Conservation (phyloP, 2,329 filamentous ascomycete genomes). For the Aspergillus fischeri region DNA sequence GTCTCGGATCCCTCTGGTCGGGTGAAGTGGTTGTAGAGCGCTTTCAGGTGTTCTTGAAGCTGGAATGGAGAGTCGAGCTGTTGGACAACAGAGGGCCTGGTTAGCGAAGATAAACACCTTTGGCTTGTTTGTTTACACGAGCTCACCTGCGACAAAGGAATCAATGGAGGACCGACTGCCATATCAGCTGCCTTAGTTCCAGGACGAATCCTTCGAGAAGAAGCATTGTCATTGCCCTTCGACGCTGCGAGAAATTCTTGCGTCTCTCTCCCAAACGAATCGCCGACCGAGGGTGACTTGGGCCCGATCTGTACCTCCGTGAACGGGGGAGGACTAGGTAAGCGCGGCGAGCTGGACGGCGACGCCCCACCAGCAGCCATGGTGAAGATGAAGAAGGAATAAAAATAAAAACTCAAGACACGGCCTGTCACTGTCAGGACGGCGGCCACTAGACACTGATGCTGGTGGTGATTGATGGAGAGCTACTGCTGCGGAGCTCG, state of each 20-base stretch:
- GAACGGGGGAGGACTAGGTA: slow-evolving; percentile 90
- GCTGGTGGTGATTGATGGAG: slow-evolving; percentile 11
- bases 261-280: slow-evolving; percentile 57
- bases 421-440: not conserved
- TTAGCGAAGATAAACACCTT: slow-evolving; percentile 7
- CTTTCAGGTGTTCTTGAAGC: slow-evolving; percentile 93
- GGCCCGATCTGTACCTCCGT: slow-evolving; percentile 89
- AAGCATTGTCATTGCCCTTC: slow-evolving; percentile 64
- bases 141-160: slow-evolving; percentile 76
- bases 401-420: not conserved
- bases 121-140: slow-evolving; percentile 5
- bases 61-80: slow-evolving; percentile 97
- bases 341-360: slow-evolving; percentile 75
- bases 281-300: slow-evolving; percentile 65
- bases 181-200: slow-evolving; percentile 91
- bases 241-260: slow-evolving; percentile 50
- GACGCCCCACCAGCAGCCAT: slow-evolving; percentile 46
- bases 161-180: slow-evolving; percentile 82
- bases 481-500: slow-evolving; percentile 13
- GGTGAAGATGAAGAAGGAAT: slow-evolving; percentile 2
- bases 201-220: slow-evolving; percentile 80
- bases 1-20: slow-evolving; percentile 55
- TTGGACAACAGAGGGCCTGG: slow-evolving; percentile 7
- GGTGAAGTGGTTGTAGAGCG: slow-evolving; percentile 80
- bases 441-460: not conserved